phyloP scores from a whole-genome alignment of 257 asterid genomes.

The Parsonsia alboflavescens region DNA sequence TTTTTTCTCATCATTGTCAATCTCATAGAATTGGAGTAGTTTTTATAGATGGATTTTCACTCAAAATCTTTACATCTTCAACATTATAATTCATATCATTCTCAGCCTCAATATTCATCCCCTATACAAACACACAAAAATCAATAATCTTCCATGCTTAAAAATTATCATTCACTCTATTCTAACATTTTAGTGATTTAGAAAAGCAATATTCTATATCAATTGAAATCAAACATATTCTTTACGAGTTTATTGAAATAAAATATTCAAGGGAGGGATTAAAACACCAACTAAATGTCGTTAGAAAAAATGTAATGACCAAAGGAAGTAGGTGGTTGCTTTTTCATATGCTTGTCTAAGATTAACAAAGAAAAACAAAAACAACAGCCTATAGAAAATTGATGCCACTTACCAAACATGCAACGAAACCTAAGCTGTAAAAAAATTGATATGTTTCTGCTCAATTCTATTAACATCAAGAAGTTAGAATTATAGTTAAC shows the following conservation, averaged over 20 bases:
- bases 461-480: too few relatives aligned
- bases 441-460: not conserved
- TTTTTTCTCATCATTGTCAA: too few relatives aligned
- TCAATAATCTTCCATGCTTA: too few relatives aligned
- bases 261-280: not conserved
- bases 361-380: not conserved
- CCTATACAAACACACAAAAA: too few relatives aligned
- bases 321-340: not conserved
- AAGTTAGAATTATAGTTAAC: too few relatives aligned
- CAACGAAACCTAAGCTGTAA: not conserved
- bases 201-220: not conserved
- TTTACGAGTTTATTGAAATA: not conserved
- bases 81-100: too few relatives aligned
- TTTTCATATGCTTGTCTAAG: not conserved
- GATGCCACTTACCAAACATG: not conserved
- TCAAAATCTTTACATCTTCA: too few relatives aligned
- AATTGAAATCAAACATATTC: not conserved
- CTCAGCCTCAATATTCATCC: too few relatives aligned
- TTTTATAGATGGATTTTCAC: too few relatives aligned
- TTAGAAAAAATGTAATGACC: not conserved
- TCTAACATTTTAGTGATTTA: not conserved
- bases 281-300: not conserved
- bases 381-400: not conserved
- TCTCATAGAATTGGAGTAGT: too few relatives aligned
- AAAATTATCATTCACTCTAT: too few relatives aligned